These are phyloP conservation scores for Musa acuminata DNA, from an alignment of 176 grass and related monocot genomes.

Conservation along the genomic window DNA sequence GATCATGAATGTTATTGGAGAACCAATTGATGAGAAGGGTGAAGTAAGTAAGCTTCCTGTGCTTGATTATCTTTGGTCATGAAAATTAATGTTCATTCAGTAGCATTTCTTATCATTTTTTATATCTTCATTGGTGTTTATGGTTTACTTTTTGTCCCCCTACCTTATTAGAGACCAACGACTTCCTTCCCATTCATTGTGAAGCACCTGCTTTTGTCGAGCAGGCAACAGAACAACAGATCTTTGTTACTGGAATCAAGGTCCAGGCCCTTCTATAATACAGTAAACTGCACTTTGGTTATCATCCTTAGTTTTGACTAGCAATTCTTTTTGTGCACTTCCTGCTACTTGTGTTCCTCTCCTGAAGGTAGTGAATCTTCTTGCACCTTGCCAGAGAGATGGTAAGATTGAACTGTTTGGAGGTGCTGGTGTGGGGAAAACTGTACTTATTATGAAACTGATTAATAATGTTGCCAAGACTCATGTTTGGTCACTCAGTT, in stretches of 20 bases:
- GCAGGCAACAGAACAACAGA: not conserved
- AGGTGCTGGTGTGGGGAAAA: conserved; percentile 98
- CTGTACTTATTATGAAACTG: conserved; percentile 94
- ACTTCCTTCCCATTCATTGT: not conserved
- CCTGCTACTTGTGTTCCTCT: not conserved
- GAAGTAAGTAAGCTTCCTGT: not conserved
- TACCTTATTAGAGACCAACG: not conserved
- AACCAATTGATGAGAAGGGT: not conserved
- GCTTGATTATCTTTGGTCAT: not conserved
- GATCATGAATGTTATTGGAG: not conserved
- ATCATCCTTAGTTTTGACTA: not conserved
- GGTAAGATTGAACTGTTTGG: conserved; percentile 95
- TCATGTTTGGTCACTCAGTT: conserved; percentile 50
- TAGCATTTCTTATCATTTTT: not conserved
- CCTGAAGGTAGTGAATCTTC: conserved; percentile 78
- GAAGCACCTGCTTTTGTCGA: not conserved
- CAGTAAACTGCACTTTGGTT: too few species aligned
- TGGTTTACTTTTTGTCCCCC: not conserved
- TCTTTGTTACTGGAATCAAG: not conserved
- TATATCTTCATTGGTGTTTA: not conserved
- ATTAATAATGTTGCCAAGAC: conserved; percentile 20
- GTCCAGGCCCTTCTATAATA: not conserved
- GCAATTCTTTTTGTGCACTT: not conserved
- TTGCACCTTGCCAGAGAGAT: conserved; percentile 92
- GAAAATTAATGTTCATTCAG: not conserved